Percentiles rank a stretch among this genome's conserved stretches.
phyloP scores from a whole-genome alignment of 139 green algal species.

The Tetratostichococcus sp. region DNA sequence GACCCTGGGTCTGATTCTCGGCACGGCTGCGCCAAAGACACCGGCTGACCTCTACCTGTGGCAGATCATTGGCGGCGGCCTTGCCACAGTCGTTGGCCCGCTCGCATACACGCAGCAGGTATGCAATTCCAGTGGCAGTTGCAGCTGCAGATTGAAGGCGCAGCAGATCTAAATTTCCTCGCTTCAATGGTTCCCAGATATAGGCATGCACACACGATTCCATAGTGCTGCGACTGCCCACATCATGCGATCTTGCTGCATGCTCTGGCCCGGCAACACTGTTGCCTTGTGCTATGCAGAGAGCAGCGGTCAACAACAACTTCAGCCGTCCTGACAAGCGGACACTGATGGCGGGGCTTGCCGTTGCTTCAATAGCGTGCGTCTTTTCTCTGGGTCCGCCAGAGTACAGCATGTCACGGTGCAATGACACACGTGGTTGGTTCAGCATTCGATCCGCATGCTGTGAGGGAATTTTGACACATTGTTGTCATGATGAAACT shows the following conservation, averaged over 20 bases:
- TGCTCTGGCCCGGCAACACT: too few species aligned
- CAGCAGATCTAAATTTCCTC: too few species aligned
- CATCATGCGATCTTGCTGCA: too few species aligned
- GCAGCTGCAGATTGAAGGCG: background rate
- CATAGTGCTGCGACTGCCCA: too few species aligned
- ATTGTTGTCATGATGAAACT: background rate
- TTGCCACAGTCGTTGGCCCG: constrained; percentile 14
- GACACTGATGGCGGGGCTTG: constrained; percentile 17
- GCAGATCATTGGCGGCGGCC: constrained; percentile 15
- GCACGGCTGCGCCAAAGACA: background rate
- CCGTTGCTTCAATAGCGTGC: background rate
- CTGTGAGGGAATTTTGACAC: too few species aligned
- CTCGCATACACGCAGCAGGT: constrained; percentile 15
- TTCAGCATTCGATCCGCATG: too few species aligned
- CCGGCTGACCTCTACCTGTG: constrained; percentile 5
- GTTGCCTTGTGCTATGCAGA: constrained; percentile 11
- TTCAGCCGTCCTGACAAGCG: constrained; percentile 18
- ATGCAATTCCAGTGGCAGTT: background rate
- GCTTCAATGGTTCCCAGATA: too few species aligned
- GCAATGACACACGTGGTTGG: too few species aligned
- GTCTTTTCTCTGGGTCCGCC: background rate
- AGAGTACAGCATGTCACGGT: too few species aligned
- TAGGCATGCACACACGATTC: too few species aligned
- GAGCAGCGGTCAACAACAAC: constrained; percentile 20
- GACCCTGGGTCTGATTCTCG: constrained; percentile 9